Base-by-base conservation (phyloP, 2,329 filamentous ascomycete genomes). In the Coleophoma cylindrospora region DNA sequence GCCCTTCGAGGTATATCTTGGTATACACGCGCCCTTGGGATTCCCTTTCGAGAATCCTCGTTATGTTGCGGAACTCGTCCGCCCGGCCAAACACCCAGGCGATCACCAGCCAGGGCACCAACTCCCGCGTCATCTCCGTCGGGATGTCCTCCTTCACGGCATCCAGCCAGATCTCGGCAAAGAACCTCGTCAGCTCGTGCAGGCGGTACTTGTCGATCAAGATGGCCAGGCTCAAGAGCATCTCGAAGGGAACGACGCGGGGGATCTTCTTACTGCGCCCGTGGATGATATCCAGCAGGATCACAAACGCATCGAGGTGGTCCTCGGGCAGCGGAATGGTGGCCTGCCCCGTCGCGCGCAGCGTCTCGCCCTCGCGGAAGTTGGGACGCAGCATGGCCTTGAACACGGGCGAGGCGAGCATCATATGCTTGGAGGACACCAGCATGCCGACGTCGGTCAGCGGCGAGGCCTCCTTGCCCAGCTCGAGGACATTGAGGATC, bases 201-300 rank as follows among this genome's bases (percentile, higher is more conserved):
- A 49, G 10, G 15, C 44, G 40, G 22, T 65, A 68, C 27, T 62
- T 58, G 34, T 59, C 52, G 32, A 56, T 57, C 2, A 63, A 40
- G 1, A 54, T 47, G 1, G 64, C 59, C 19, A 68, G 37, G 14
- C 56, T 52, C 8, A 64, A 52, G 2, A 68, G 54, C 15, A 59
- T 51, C 1, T 43, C 8, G 27, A 64, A 63, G 7, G 43, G 43
- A 11, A 68, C 21, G 15, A 19, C 43, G 17, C 47, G 12, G 2
- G 57, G 58, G 3, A 68, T 48, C 17, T 57, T 51, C 0, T 49
- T 19, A 44, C 60, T 64, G n/a, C 59, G 52, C 13, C 51, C 32
- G 45, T 67, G 65, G 3, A 60, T 58, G 9, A 68, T 59, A 17
- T 56, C 54, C 48, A 68, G 59, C 12, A 68, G 40, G 2, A 65